These are phyloP conservation scores for Imleria badia DNA, from an alignment of 768 basidiomycete species.

Conservation along the genomic window DNA sequence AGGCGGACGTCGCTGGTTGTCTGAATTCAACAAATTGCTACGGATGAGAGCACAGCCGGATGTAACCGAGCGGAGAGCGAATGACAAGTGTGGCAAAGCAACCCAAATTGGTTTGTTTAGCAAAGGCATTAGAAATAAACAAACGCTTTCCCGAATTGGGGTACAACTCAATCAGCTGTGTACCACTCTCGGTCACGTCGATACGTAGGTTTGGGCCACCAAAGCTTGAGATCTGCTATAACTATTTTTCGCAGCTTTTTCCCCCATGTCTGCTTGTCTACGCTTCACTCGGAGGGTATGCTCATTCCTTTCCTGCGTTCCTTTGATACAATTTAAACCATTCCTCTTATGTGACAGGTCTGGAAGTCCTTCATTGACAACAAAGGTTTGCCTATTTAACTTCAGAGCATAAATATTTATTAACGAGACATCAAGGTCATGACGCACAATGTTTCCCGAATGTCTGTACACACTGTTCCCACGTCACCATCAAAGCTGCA, in stretches of 20 bases:
- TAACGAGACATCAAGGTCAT: conserved; percentile 52
- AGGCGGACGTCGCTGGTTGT: background rate
- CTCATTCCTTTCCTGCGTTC: background rate
- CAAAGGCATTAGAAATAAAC: conserved; percentile 31
- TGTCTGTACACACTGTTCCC: conserved; percentile 38
- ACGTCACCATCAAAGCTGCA: background rate
- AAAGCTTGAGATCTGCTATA: too few relatives aligned
- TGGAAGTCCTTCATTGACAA: conserved; percentile 81
- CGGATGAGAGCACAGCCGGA: conserved; percentile 12
- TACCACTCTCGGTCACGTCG: too few relatives aligned
- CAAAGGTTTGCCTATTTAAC: conserved; percentile 49
- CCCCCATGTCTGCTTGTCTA: conserved; percentile 61
- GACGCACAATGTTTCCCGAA: conserved; percentile 80
- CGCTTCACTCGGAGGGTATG: conserved; percentile 66
- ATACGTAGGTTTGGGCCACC: too few relatives aligned
- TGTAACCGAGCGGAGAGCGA: conserved; percentile 25
- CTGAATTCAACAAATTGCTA: conserved; percentile 9
- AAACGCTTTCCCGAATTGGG: conserved; percentile 18
- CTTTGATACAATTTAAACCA: too few relatives aligned
- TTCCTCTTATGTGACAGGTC: too few relatives aligned
- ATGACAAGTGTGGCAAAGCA: conserved; percentile 13
- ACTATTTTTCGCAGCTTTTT: too few relatives aligned
- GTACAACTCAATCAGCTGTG: too few relatives aligned
- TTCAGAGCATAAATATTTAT: background rate
- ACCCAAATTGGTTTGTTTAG: conserved; percentile 22